These are phyloP conservation scores for Perkinsus marinus DNA, from an alignment of 169 alveolate species.

Conservation along the genomic window DNA sequence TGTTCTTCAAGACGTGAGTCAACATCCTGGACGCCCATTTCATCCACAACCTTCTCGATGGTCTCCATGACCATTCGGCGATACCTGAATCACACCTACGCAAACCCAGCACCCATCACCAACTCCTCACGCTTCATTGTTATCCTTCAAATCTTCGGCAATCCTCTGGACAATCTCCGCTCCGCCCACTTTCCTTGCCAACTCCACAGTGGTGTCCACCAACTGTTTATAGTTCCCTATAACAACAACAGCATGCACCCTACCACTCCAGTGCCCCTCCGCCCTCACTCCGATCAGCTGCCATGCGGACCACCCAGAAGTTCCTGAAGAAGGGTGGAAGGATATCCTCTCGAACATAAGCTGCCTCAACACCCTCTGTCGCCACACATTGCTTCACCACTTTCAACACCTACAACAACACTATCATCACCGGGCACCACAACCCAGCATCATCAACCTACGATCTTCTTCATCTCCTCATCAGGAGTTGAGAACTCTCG, in stretches of 20 bases:
- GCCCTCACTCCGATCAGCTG: neutral
- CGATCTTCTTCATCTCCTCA: constrained; percentile 96
- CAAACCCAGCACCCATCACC: neutral
- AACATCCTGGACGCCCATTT: constrained; percentile 84
- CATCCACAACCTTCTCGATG: constrained; percentile 78
- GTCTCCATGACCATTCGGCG: constrained; percentile 95
- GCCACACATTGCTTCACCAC: constrained; percentile 94
- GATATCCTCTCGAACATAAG: constrained; percentile 82
- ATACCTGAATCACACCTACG: constrained; percentile 26
- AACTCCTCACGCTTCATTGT: constrained; percentile 54
- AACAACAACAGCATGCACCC: too few relatives aligned
- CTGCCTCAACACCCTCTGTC: constrained; percentile 92
- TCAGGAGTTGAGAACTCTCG: constrained; percentile 94
- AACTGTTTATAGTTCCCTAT: constrained; percentile 81
- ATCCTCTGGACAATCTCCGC: constrained; percentile 74
- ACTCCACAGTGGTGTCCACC: constrained; percentile 93
- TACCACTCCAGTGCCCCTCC: too few relatives aligned
- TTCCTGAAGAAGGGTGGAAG: constrained; percentile 86
- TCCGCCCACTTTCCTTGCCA: constrained; percentile 90
- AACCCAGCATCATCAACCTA: constrained; percentile 36
- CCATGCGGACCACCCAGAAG: constrained; percentile 72
- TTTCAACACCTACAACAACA: constrained; percentile 7
- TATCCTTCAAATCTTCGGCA: constrained; percentile 78
- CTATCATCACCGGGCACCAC: too few relatives aligned
- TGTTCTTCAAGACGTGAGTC: constrained; percentile 88